Evolutionary conservation across 495 filamentous ascomycete genomes (phyloP).

Genomic region (Penicillium pancosmium): DNA sequence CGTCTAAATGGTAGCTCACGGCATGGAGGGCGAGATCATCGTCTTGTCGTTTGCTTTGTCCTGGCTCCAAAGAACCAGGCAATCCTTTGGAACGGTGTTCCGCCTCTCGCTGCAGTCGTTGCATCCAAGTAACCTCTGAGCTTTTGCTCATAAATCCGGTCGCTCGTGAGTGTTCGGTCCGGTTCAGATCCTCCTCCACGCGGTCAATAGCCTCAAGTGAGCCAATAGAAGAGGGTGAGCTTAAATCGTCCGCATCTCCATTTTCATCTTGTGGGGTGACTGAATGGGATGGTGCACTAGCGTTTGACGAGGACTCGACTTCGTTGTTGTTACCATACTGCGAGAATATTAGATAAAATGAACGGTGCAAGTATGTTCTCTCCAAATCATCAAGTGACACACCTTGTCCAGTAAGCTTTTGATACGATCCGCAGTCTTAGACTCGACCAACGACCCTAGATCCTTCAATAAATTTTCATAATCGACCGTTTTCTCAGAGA

Average conservation of each 20-base stretch:
- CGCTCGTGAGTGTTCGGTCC: constrained; percentile 47
- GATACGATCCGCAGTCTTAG: constrained; percentile 40
- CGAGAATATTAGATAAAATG: neutral
- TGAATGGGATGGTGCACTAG: constrained; percentile 35
- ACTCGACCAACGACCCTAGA: constrained; percentile 36
- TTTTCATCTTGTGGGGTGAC: constrained; percentile 39
- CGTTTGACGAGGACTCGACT: constrained; percentile 28
- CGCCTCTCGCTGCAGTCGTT: constrained; percentile 44
- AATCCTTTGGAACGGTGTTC: constrained; percentile 38
- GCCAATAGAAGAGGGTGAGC: constrained; percentile 55
- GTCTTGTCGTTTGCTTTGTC: constrained; percentile 28
- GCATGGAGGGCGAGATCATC: constrained; percentile 40
- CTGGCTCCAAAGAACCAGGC: constrained; percentile 35
- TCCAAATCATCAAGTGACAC: constrained; percentile 9
- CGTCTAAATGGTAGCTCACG: constrained; percentile 62
- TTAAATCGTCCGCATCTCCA: constrained; percentile 18
- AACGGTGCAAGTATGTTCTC: neutral
- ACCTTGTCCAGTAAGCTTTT: constrained; percentile 46
- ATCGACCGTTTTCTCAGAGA: constrained; percentile 51
- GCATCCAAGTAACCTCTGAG: constrained; percentile 67
- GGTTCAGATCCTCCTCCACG: constrained; percentile 63
- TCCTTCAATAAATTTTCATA: constrained; percentile 53
- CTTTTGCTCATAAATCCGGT: constrained; percentile 69
- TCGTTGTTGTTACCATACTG: constrained; percentile 25
- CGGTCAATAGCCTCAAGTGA: constrained; percentile 63